Evolutionary conservation across 176 grass and related monocot genomes (phyloP), one percentile per base, ranked within the genome.

Genomic region (Juncus inflexus): DNA sequence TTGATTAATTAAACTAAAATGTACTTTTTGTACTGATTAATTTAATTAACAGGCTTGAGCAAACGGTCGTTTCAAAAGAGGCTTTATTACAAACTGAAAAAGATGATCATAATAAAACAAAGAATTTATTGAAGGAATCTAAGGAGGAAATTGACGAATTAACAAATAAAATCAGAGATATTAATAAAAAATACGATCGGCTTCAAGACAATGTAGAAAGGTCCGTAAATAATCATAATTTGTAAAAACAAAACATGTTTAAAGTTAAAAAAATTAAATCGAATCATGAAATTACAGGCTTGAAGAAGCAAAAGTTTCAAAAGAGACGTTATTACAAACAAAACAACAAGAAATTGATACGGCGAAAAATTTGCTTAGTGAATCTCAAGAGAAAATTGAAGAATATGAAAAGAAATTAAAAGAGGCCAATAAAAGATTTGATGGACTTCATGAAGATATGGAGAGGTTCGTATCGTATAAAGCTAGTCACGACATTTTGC

Each of bases 241-340:
- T 76, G 55, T 70, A 50, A 50, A 60, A 50, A 80, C 39, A 52
- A n/a, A 66, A 4, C 9, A 14, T 7, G 15, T 61, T 50, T 12
- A 54, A 11, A 75, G 28, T 56, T 43, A 72, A 2, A 56, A 15
- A 56, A 75, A 39, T 72, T 43, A 13, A 56, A 56, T 85, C 53
- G 66, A 70, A 58, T 75, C 45, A 63, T 60, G 38, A 61, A 13
- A 72, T 28, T 28, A 28, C 77, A 95, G 91, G 65, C 81, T 95
- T 73, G 86, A 95, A 87, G 91, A 95, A 83, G 90, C 15, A 60
- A 79, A 82, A 74, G 52, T 62, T 12, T 79, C 66, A 69, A 90
- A 86, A 64, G 87, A 90, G 82, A 60, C 60, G 77, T 40, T 77
- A 43, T 76, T 86, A 67, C 55, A 63, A 58, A 64, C 64, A 74